Percentiles rank a stretch among this genome's conserved stretches.
phyloP scores from a whole-genome alignment of 23 red algal genomes.

The Cyanidioschyzon merolae region DNA sequence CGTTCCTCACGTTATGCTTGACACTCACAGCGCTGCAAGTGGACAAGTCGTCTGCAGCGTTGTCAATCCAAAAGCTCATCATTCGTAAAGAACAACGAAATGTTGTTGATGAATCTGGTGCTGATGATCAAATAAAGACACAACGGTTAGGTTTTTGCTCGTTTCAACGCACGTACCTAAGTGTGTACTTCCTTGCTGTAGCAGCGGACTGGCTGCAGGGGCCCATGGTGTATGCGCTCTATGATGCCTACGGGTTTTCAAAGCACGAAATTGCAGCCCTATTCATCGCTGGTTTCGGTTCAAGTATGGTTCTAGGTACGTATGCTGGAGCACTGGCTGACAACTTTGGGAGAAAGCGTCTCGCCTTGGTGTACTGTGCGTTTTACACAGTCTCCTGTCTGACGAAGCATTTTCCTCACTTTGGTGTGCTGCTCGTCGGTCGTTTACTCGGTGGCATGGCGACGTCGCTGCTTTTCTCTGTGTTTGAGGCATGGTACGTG shows the following conservation, averaged over 20 bases:
- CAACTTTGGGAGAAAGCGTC: conserved; percentile 61
- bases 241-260: conserved; percentile 75
- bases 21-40: neutral
- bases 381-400: conserved; percentile 71
- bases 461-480: conserved; percentile 83
- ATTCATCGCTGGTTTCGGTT: conserved; percentile 91
- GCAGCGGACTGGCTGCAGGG: conserved; percentile 94
- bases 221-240: conserved; percentile 91
- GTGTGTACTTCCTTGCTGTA: conserved; percentile 64
- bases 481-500: conserved; percentile 91
- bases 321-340: conserved; percentile 79
- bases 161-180: conserved; percentile 72
- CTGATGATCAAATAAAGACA: no score
- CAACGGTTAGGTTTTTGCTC: conserved; percentile 12
- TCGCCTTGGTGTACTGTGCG: conserved; percentile 45
- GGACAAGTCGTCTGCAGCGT: no score
- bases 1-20: neutral
- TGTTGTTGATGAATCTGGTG: no score
- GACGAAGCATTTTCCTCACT: conserved; percentile 81
- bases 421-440: conserved; percentile 64
- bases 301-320: conserved; percentile 78
- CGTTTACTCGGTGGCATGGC: conserved; percentile 69
- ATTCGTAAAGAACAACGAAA: no score
- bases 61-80: no score
- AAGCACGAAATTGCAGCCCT: conserved; percentile 81